Conservation (phyloP, 805 yeast genomes). For the Monosporozyma unispora region DNA sequence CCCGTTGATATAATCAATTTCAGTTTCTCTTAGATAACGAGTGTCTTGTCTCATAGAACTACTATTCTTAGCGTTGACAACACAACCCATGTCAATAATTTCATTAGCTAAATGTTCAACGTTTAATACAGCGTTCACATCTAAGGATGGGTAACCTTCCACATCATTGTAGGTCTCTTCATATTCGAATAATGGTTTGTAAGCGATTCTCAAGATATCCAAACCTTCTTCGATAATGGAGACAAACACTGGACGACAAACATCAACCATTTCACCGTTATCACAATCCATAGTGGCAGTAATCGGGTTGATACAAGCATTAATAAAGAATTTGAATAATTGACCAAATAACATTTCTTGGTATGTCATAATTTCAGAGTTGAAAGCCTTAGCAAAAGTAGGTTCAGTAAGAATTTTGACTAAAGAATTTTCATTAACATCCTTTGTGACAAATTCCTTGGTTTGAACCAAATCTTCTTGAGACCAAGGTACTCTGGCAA, state of each 20-base stretch:
- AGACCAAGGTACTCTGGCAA: conserved; percentile 46
- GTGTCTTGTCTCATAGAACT: conserved; percentile 52
- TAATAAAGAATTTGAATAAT: conserved; percentile 66
- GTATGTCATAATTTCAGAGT: conserved; percentile 31
- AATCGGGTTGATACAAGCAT: conserved; percentile 75
- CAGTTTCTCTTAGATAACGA: conserved; percentile 49
- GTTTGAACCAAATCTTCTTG: conserved; percentile 17
- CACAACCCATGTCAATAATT: conserved; percentile 36
- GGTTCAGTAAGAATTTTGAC: conserved; percentile 23
- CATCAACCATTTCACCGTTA: conserved; percentile 65
- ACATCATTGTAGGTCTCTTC: conserved; percentile 13
- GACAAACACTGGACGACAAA: conserved; percentile 31
- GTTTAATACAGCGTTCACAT: conserved; percentile 24
- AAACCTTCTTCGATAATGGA: conserved; percentile 31
- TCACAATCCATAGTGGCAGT: conserved; percentile 69
- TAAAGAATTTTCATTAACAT: conserved; percentile 19
- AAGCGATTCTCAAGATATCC: conserved; percentile 24
- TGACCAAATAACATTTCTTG: conserved; percentile 50
- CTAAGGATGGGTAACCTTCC: conserved; percentile 22
- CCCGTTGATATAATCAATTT: conserved; percentile 78
- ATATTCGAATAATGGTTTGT: conserved; percentile 23
- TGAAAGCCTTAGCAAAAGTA: conserved; percentile 22
- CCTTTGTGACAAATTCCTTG: conserved; percentile 6
- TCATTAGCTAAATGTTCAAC: conserved; percentile 28
- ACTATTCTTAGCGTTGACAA: conserved; percentile 47